Evolutionary conservation across 1,284 basidiomycete species (phyloP).

Genomic region (Volvariella volvacea): DNA sequence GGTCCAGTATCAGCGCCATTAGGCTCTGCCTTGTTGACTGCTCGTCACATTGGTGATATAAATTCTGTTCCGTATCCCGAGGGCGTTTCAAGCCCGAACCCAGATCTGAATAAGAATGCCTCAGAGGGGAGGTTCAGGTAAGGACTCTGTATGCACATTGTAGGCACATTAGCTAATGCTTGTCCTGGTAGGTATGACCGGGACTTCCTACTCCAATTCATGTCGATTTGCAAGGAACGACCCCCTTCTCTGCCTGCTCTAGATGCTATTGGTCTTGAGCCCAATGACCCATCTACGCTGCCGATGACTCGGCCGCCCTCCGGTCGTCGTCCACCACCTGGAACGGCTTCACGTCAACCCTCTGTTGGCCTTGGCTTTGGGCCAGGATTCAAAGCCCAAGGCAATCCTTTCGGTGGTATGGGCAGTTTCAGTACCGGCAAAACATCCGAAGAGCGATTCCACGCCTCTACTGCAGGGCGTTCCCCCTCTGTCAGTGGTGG

Average conservation of each 20-base stretch:
- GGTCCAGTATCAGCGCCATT: slow-evolving; percentile 37
- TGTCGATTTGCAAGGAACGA: slow-evolving; percentile 92
- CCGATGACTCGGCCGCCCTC: slow-evolving; percentile 57
- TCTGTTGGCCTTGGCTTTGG: slow-evolving; percentile 55
- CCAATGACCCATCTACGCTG: slow-evolving; percentile 47
- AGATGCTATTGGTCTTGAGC: slow-evolving; percentile 88
- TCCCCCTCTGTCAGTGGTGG: slow-evolving; percentile 41
- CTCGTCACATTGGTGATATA: slow-evolving; percentile 81
- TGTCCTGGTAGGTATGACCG: slow-evolving; percentile 76
- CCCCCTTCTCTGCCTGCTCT: slow-evolving; percentile 86
- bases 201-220: slow-evolving; percentile 97
- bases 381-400: slow-evolving; percentile 37
- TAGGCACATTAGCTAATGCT: background rate
- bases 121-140: slow-evolving; percentile 89
- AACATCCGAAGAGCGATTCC: slow-evolving; percentile 69
- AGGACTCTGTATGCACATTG: slow-evolving; percentile 9
- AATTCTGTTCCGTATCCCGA: slow-evolving; percentile 78
- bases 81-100: slow-evolving; percentile 76
- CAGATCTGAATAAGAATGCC: slow-evolving; percentile 81
- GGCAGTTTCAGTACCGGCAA: slow-evolving; percentile 66
- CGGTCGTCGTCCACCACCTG: slow-evolving; percentile 42
- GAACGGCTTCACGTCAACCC: slow-evolving; percentile 36
- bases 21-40: slow-evolving; percentile 66
- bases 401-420: slow-evolving; percentile 49
- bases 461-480: slow-evolving; percentile 34